phyloP scores from a whole-genome alignment of 352 stramenopile genomes.

The Phytophthora parvispora region DNA sequence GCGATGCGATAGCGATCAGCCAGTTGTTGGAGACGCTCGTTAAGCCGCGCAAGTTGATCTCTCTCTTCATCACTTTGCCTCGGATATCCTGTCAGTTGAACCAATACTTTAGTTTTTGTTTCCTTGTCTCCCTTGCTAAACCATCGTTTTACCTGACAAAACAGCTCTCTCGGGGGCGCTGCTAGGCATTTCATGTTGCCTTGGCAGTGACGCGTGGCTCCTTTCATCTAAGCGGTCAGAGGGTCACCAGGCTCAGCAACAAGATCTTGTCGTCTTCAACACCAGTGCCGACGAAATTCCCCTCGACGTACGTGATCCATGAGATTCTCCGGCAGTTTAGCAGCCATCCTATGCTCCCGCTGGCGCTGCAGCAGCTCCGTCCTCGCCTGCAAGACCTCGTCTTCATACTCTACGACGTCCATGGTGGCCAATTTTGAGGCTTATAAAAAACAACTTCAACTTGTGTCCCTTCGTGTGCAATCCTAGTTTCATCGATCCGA shows the following conservation, averaged over 20 bases:
- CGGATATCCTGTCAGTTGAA: conserved; percentile 30
- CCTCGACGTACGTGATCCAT: conserved; percentile 32
- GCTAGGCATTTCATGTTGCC: conserved; percentile 28
- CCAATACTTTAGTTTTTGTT: background rate
- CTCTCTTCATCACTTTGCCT: conserved; percentile 26
- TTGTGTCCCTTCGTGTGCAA: conserved; percentile 9
- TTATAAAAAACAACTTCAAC: background rate
- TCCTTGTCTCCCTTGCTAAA: background rate
- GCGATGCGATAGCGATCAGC: conserved; percentile 33
- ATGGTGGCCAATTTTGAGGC: conserved; percentile 2
- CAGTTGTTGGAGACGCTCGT: conserved; percentile 41
- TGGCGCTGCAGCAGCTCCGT: conserved; percentile 14
- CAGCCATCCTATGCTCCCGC: conserved; percentile 7
- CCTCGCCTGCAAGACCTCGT: conserved; percentile 18
- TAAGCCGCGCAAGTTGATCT: conserved; percentile 39
- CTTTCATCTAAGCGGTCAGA: conserved; percentile 36
- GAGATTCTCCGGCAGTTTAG: conserved; percentile 25
- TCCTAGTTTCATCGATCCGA: background rate
- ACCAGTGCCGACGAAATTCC: background rate
- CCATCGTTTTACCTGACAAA: conserved; percentile 42
- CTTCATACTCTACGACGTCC: conserved; percentile 11
- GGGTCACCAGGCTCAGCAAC: background rate
- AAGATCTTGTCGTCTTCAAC: conserved; percentile 24
- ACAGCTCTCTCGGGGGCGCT: conserved; percentile 32
- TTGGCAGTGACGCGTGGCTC: conserved; percentile 32